Conservation (phyloP, 495 filamentous ascomycete species). For the Copromyces sp. region DNA sequence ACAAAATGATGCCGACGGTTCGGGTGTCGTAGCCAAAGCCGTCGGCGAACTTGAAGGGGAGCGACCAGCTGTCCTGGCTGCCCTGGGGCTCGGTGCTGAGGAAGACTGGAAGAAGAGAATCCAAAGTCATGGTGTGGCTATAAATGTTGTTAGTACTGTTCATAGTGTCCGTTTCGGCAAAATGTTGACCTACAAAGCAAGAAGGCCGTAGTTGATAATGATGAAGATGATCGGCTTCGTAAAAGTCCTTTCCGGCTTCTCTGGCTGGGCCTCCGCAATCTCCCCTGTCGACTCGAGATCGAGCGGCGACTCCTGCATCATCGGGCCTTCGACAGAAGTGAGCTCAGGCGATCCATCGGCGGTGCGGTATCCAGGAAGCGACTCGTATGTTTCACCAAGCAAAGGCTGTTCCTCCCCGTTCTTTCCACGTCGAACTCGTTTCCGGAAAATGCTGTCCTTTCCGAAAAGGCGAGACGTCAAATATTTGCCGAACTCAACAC, state of each 20-base stretch:
- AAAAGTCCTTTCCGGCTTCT: slow-evolving; percentile 40
- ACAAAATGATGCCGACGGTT: slow-evolving; percentile 76
- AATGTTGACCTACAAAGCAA: slow-evolving; percentile 72
- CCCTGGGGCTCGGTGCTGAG: slow-evolving; percentile 61
- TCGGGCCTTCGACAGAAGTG: slow-evolving; percentile 3
- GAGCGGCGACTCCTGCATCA: neutral
- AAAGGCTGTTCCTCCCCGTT: slow-evolving; percentile 43
- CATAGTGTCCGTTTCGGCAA: neutral
- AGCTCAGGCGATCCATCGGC: slow-evolving; percentile 37
- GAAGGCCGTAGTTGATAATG: slow-evolving; percentile 81
- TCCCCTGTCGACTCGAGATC: slow-evolving; percentile 10
- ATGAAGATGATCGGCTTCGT: slow-evolving; percentile 71
- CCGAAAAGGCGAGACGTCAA: slow-evolving; percentile 43
- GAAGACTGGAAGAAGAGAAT: slow-evolving; percentile 86
- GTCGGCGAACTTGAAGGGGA: slow-evolving; percentile 82
- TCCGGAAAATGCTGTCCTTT: slow-evolving; percentile 1
- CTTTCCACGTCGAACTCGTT: slow-evolving; percentile 11
- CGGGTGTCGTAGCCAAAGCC: slow-evolving; percentile 75
- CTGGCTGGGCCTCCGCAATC: neutral
- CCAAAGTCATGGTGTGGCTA: slow-evolving; percentile 79
- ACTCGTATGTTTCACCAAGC: slow-evolving; percentile 42
- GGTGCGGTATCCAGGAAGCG: slow-evolving; percentile 54
- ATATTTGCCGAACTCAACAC: slow-evolving; percentile 67
- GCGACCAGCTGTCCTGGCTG: slow-evolving; percentile 23
- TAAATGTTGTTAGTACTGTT: slow-evolving; percentile 2